phyloP scores from a whole-genome alignment of 164 flowering plant species.

The Sedum album region DNA sequence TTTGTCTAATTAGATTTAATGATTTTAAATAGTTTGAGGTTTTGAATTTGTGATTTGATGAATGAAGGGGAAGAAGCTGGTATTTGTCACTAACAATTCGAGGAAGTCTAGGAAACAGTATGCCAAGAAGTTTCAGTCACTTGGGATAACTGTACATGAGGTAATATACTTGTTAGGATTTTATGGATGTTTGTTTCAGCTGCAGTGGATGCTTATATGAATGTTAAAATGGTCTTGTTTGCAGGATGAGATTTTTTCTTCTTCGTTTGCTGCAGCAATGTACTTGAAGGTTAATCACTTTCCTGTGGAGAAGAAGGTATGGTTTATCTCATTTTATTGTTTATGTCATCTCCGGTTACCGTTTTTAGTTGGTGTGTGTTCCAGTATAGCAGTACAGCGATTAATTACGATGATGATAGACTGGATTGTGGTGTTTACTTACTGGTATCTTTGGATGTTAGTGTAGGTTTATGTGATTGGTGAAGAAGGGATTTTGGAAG shows the following conservation, averaged over 20 bases:
- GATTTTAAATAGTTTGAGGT: neutral
- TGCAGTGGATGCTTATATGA: neutral
- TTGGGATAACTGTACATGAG: constrained; percentile 72
- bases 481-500: constrained; percentile 81
- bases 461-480: constrained; percentile 88
- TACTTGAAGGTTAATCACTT: constrained; percentile 67
- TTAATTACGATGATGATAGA: too few relatives aligned
- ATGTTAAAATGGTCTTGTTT: constrained; percentile 2
- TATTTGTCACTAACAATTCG: constrained; percentile 89
- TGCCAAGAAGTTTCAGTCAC: constrained; percentile 58
- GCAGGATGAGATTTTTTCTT: constrained; percentile 75
- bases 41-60: neutral
- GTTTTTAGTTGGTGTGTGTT: neutral
- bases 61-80: constrained; percentile 72
- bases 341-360: neutral
- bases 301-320: constrained; percentile 23
- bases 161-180: constrained; percentile 18
- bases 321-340: neutral
- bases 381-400: too few relatives aligned
- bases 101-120: constrained; percentile 68
- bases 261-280: constrained; percentile 53
- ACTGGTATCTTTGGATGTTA: neutral
- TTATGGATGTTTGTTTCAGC: neutral
- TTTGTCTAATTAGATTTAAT: neutral
- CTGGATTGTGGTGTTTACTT: neutral